Conservation (phyloP, 495 filamentous ascomycete species). For the Astrothelium macrocarpum region DNA sequence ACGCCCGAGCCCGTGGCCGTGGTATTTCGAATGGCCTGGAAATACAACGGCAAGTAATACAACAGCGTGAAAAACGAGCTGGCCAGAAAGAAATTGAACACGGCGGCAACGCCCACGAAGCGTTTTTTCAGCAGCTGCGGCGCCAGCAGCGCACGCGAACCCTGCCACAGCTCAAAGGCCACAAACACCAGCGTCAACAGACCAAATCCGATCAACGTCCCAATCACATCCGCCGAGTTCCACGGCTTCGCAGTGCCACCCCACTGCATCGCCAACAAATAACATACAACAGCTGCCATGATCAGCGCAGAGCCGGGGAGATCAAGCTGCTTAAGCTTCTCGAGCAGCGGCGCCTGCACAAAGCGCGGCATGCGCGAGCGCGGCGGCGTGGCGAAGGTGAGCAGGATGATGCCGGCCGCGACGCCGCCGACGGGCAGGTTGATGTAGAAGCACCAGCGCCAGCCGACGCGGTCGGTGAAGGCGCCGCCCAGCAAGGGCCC, state of each 20-base stretch:
- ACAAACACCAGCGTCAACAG: conserved; percentile 14
- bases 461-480: conserved; percentile 24
- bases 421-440: conserved; percentile 13
- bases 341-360: conserved; percentile 18
- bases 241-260: conserved; percentile 18
- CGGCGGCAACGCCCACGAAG: conserved; percentile 7
- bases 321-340: conserved; percentile 24
- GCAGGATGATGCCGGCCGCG: not conserved
- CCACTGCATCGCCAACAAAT: conserved; percentile 24
- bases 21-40: conserved; percentile 18
- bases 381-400: conserved; percentile 23
- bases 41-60: conserved; percentile 24
- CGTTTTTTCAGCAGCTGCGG: conserved; percentile 14
- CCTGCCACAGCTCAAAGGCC: conserved; percentile 12
- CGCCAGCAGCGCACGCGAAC: conserved; percentile 20
- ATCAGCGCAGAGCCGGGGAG: conserved; percentile 13
- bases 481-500: conserved; percentile 28
- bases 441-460: conserved; percentile 24
- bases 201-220: conserved; percentile 34
- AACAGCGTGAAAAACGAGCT: conserved; percentile 14
- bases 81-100: conserved; percentile 19
- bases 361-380: conserved; percentile 25
- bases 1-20: conserved; percentile 17
- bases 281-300: conserved; percentile 16
- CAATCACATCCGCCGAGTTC: conserved; percentile 34